A percentile compares a stretch with the other conserved stretches of the same genome.
Conservation (phyloP, 75 land plant genomes). For the Isoetes taiwanensis region DNA sequence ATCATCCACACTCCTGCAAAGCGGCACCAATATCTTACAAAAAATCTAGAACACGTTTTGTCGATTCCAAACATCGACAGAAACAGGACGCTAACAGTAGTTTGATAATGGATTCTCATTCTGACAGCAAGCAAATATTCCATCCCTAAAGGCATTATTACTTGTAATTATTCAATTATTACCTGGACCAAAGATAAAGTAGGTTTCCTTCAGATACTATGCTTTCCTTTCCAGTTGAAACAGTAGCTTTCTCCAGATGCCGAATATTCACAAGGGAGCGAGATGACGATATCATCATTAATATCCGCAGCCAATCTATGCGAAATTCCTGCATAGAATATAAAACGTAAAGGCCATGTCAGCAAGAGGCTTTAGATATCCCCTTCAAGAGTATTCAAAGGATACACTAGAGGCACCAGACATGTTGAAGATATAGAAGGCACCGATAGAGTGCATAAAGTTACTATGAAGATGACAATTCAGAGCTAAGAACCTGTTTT, state of each 20-base stretch:
- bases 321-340: conserved; percentile 75
- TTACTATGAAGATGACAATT: too few relatives aligned
- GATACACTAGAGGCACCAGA: too few relatives aligned
- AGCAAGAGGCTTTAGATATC: not conserved
- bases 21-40: not conserved
- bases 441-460: too few relatives aligned
- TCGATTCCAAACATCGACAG: not conserved
- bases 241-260: conserved; percentile 96
- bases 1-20: conserved; percentile 89
- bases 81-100: not conserved
- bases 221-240: conserved; percentile 97
- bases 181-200: conserved; percentile 97
- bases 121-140: not conserved
- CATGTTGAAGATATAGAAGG: too few relatives aligned
- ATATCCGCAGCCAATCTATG: conserved; percentile 78
- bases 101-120: not conserved
- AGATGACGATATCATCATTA: conserved; percentile 93
- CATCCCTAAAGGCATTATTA: not conserved
- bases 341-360: not conserved
- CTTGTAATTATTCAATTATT: not conserved
- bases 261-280: conserved; percentile 87
- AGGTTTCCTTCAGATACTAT: conserved; percentile 89
- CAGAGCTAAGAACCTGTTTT: too few relatives aligned
- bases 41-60: not conserved
- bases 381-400: too few relatives aligned